Percentiles rank a stretch among this genome's conserved stretches.
These are phyloP conservation scores for Irineochytrium annulatum DNA, from an alignment of 192 early-diverging fungal species.

Conservation along the genomic window DNA sequence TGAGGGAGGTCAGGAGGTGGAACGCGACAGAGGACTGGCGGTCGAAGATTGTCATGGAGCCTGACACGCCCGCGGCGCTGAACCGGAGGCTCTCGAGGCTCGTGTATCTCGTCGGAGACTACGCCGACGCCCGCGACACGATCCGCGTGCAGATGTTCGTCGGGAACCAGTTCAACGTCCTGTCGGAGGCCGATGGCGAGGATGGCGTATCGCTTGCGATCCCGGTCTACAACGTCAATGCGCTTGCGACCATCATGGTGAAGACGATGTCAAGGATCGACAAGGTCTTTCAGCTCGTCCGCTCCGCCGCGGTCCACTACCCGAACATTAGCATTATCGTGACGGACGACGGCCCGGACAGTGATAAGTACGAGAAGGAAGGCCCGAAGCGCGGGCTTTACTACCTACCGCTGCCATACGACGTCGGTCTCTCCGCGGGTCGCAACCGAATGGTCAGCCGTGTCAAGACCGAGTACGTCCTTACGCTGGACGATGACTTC, in stretches of 20 bases:
- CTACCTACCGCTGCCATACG: slow-evolving; percentile 26
- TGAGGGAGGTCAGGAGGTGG: background rate
- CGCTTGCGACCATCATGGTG: slow-evolving; percentile 30
- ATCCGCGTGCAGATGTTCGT: background rate
- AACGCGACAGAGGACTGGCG: no score
- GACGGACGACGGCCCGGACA: slow-evolving; percentile 25
- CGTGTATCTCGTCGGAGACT: no score
- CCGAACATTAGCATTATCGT: slow-evolving; percentile 33
- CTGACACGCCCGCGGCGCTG: slow-evolving; percentile 2
- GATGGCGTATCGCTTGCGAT: background rate
- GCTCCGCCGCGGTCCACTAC: slow-evolving; percentile 11
- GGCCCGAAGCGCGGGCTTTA: slow-evolving; percentile 26
- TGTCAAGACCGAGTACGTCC: slow-evolving; percentile 24
- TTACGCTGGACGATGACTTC: slow-evolving; percentile 36
- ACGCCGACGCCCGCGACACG: background rate
- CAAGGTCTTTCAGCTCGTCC: slow-evolving; percentile 29
- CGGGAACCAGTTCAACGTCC: no score
- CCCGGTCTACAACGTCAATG: slow-evolving; percentile 27
- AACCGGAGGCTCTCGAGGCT: slow-evolving; percentile 12
- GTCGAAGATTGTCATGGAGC: background rate
- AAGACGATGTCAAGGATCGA: slow-evolving; percentile 25
- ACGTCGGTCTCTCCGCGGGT: slow-evolving; percentile 35
- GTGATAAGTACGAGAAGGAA: no score
- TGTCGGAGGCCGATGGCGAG: background rate
- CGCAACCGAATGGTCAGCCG: slow-evolving; percentile 32